Conservation (phyloP, 768 basidiomycete genomes). For the Xerocomus brunneocitrinus region DNA sequence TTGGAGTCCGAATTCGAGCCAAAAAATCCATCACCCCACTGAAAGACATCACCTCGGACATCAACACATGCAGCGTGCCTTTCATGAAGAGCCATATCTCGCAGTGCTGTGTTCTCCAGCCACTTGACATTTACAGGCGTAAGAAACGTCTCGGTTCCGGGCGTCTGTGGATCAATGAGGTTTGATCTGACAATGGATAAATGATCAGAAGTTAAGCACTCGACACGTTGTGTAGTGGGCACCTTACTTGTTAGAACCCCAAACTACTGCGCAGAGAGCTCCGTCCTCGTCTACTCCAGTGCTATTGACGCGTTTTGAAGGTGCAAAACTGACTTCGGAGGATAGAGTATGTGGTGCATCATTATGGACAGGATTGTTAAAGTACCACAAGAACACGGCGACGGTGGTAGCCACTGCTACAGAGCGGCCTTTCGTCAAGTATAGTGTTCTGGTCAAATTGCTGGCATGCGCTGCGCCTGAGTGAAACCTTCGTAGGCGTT, state of each 20-base stretch:
- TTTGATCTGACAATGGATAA: conserved; percentile 37
- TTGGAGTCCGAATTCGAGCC: conserved; percentile 28
- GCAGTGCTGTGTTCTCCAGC: conserved; percentile 65
- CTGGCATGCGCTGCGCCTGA: conserved; percentile 8
- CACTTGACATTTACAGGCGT: conserved; percentile 49
- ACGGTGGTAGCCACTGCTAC: conserved; percentile 16
- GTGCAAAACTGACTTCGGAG: not conserved
- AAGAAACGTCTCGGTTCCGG: conserved; percentile 40
- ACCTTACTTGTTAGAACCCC: conserved; percentile 72
- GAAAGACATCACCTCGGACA: conserved; percentile 74
- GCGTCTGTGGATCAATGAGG: conserved; percentile 39
- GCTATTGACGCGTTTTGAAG: conserved; percentile 13
- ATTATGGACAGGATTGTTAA: conserved; percentile 32
- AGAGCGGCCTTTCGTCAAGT: conserved; percentile 7
- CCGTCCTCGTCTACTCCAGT: conserved; percentile 24
- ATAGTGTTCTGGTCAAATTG: not conserved
- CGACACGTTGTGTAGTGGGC: not conserved
- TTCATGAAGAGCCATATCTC: conserved; percentile 66
- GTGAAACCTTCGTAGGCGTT: not conserved
- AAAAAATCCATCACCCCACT: conserved; percentile 73
- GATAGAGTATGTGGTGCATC: conserved; percentile 24
- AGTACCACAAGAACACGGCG: conserved; percentile 37
- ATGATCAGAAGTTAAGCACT: not conserved
- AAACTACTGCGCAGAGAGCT: conserved; percentile 50
- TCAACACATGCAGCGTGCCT: conserved; percentile 73